Percentiles rank a stretch among this genome's conserved stretches.
Conservation (phyloP, 768 basidiomycete species). For the Pleurotus tuoliensis region DNA sequence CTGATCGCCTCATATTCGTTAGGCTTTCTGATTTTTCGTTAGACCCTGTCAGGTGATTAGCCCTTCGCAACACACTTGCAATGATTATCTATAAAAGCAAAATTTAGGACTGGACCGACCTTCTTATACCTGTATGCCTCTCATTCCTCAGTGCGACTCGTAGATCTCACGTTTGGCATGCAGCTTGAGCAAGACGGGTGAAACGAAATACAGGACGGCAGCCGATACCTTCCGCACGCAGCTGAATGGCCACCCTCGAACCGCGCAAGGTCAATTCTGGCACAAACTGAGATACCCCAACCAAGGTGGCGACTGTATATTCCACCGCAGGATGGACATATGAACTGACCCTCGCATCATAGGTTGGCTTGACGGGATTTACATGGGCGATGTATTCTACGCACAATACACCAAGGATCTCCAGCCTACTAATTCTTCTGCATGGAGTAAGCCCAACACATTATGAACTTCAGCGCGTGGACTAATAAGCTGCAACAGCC, state of each 20-base stretch:
- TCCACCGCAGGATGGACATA: not conserved
- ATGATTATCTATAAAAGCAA: not conserved
- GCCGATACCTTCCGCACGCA: slow-evolving; percentile 35
- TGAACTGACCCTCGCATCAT: not conserved
- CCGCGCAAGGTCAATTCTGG: slow-evolving; percentile 43
- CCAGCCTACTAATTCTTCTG: slow-evolving; percentile 30
- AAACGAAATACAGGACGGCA: slow-evolving; percentile 36
- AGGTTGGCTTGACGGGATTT: slow-evolving; percentile 45
- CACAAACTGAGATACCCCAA: slow-evolving; percentile 39
- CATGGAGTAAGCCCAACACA: slow-evolving; percentile 28
- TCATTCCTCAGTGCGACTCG: not conserved
- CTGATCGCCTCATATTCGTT: not conserved
- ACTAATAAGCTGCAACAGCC: slow-evolving; percentile 15
- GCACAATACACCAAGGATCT: slow-evolving; percentile 34
- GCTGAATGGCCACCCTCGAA: slow-evolving; percentile 39
- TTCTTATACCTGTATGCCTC: slow-evolving; percentile 33
- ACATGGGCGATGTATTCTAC: slow-evolving; percentile 45
- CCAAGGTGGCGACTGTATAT: slow-evolving; percentile 28
- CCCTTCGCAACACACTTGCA: not conserved
- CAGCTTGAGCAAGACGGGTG: slow-evolving; percentile 30
- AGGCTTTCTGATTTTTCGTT: slow-evolving; percentile 29
- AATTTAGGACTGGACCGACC: slow-evolving; percentile 31
- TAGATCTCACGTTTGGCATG: not conserved
- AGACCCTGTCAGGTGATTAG: slow-evolving; percentile 31
- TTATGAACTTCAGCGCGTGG: slow-evolving; percentile 9